These are phyloP conservation scores for Maudiozyma saulgeensis DNA, from an alignment of 805 yeast genomes.

Conservation along the genomic window DNA sequence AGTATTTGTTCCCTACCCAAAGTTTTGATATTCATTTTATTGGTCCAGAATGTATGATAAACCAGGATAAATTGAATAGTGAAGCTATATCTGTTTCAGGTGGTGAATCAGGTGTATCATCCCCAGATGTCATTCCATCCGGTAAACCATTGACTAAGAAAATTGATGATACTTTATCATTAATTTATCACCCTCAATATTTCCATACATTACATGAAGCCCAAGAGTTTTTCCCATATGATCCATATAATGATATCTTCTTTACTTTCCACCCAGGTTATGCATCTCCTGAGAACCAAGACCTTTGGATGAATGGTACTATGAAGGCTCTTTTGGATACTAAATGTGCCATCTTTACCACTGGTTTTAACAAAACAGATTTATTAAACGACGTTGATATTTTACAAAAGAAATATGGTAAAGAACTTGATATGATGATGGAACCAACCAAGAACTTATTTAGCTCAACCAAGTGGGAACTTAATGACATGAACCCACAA, in stretches of 20 bases:
- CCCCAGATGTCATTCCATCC: slow-evolving; percentile 32
- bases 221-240: slow-evolving; percentile 95
- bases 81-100: slow-evolving; percentile 1
- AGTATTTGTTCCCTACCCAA: slow-evolving; percentile 73
- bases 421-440: slow-evolving; percentile 76
- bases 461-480: slow-evolving; percentile 87
- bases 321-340: slow-evolving; percentile 84
- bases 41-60: slow-evolving; percentile 87
- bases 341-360: slow-evolving; percentile 84
- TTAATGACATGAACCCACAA: slow-evolving; percentile 85
- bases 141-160: slow-evolving; percentile 53
- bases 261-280: slow-evolving; percentile 95
- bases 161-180: slow-evolving; percentile 64
- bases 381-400: slow-evolving; percentile 60
- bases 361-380: slow-evolving; percentile 81
- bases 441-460: slow-evolving; percentile 64
- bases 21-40: slow-evolving; percentile 82
- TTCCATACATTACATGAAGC: slow-evolving; percentile 87
- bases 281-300: slow-evolving; percentile 69
- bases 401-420: slow-evolving; percentile 54
- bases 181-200: slow-evolving; percentile 81
- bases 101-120: no score
- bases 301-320: slow-evolving; percentile 85
- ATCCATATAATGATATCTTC: slow-evolving; percentile 89
- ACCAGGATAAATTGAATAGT: slow-evolving; percentile 34